Base-by-base conservation (phyloP, 306 rosid genomes). In the Prunus padus region DNA sequence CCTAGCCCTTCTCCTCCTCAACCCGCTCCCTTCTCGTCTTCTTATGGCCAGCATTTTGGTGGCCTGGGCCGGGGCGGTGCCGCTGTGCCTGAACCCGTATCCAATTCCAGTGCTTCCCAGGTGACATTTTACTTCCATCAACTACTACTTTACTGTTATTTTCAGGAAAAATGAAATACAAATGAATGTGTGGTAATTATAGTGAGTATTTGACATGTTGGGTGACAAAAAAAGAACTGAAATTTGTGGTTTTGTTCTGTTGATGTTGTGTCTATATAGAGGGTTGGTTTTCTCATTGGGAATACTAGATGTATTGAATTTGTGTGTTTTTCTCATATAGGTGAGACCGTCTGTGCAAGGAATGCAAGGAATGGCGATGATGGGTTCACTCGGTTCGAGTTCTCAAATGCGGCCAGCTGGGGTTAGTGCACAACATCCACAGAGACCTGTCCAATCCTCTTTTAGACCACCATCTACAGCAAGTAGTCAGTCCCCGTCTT, bases 341-440 rank as follows among this genome's bases (percentile, higher is more conserved):
- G 93, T 85, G 76, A 86, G 95, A 73, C 60, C 93, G 5, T 79
- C 93, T 0, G 81, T 88, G 79, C 94, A 86, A 76, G 97, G 89
- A 80, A 69, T 80, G 72, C 87, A 73, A 55, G 90, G 96, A 78
- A 81, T 88, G 83, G 97, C 97, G 52, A 86, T 87, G 89, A 65
- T 92, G 85, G 98, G 98, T 47, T 81, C 96, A 33, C 80, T 88
- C 18, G 84, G 89, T 77, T 88, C 96, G 2, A 82, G 77, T 80
- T 79, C 98, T 25, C 97, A 89, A 85, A 84, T 95, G 88, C 88
- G 94, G 67, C 86, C 96, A 0, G 81, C 84, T 44, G 96, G 91
- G 71, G 76, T 88, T 33, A 77, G 90, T 8, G 52, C 84, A 2
- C 96, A 84, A 44, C 80, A 76, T 82, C 88, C 81, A 71, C 99